A percentile compares a stretch with the other conserved stretches of the same genome.
Conservation (phyloP, 2,329 filamentous ascomycete genomes). For the Arthrobotrys musiformis region DNA sequence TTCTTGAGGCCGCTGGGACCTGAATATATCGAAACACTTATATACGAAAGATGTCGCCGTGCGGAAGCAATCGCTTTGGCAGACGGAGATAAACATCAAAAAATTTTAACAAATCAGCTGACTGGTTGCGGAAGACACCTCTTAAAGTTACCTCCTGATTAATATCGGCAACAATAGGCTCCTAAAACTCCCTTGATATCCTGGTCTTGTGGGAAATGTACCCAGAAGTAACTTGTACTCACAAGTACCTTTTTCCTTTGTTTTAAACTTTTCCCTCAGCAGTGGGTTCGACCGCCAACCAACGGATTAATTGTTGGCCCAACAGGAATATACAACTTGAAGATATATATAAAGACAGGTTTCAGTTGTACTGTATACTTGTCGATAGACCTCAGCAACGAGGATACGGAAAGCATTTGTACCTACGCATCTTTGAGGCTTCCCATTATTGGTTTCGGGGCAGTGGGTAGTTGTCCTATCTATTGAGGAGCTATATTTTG, state of each 20-base stretch:
- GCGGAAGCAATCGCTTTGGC: neutral
- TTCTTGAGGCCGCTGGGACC: neutral
- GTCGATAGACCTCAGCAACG: too few relatives aligned
- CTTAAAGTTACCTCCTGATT: neutral
- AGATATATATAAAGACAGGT: neutral
- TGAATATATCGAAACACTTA: too few relatives aligned
- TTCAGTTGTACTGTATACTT: constrained; percentile 4
- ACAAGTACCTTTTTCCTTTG: neutral
- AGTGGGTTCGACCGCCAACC: neutral
- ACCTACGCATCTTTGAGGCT: too few relatives aligned
- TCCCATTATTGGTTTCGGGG: too few relatives aligned
- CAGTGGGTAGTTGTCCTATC: too few relatives aligned
- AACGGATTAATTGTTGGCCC: neutral
- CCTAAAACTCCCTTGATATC: neutral
- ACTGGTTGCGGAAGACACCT: neutral
- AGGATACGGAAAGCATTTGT: too few relatives aligned
- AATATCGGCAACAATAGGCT: neutral
- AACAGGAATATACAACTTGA: neutral
- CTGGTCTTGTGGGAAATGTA: neutral
- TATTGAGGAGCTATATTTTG: too few relatives aligned
- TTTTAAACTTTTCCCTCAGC: neutral
- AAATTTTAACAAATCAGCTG: constrained; percentile 15
- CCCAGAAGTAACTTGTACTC: neutral
- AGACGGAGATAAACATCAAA: constrained; percentile 1
- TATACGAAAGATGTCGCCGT: too few relatives aligned